Conservation (phyloP, 768 basidiomycete species). For the Lactarius vividus region DNA sequence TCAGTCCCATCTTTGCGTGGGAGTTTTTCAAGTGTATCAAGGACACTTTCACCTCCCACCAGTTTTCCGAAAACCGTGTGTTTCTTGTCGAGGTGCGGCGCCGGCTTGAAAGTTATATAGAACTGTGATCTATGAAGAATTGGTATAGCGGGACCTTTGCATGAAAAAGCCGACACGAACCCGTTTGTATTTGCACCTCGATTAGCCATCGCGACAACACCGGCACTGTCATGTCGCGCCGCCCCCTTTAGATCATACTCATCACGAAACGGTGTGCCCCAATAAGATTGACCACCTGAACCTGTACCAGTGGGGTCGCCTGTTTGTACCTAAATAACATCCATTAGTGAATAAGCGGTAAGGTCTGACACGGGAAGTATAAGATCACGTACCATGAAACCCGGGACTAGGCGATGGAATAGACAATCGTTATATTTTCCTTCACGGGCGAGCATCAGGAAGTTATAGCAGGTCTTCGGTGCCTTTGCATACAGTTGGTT, state of each 20-base stretch:
- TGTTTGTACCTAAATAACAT: constrained; percentile 73
- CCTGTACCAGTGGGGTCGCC: constrained; percentile 98
- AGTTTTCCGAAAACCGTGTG: constrained; percentile 97
- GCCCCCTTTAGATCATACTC: constrained; percentile 88
- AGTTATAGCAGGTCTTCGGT: constrained; percentile 98
- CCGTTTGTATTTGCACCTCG: constrained; percentile 89
- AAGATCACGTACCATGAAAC: constrained; percentile 74
- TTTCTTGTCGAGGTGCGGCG: constrained; percentile 86
- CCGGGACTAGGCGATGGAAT: constrained; percentile 92
- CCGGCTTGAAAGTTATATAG: constrained; percentile 83
- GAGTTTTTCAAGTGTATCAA: constrained; percentile 79
- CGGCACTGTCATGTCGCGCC: constrained; percentile 81
- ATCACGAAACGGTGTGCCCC: constrained; percentile 96
- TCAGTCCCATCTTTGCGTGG: constrained; percentile 84
- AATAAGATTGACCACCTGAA: constrained; percentile 85
- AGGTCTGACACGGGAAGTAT: constrained; percentile 11
- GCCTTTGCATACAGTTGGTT: constrained; percentile 49
- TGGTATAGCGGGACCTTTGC: constrained; percentile 9
- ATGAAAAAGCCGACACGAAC: constrained; percentile 37
- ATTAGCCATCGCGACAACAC: constrained; percentile 93
- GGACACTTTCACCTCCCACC: constrained; percentile 91
- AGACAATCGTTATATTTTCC: constrained; percentile 89
- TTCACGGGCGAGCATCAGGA: constrained; percentile 85
- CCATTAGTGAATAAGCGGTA: constrained; percentile 17
- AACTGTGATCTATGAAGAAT: constrained; percentile 71